Evolutionary conservation across 2,329 filamentous ascomycete genomes (phyloP), one percentile per base, ranked within the genome.

Genomic region (Penicillium sp.): DNA sequence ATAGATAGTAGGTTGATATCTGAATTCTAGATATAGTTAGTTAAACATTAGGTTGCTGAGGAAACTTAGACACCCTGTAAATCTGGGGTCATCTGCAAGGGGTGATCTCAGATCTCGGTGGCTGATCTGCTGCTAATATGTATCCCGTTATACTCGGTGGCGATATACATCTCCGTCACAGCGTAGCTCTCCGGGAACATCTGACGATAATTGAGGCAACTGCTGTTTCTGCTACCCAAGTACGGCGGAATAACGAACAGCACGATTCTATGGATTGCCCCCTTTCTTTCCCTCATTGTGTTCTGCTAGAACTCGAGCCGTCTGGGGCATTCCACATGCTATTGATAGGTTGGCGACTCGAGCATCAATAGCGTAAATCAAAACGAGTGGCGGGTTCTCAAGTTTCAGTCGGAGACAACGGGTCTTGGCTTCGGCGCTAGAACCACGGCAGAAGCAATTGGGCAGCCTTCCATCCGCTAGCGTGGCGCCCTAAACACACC

Each of bases 341-440:
- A 28, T 27, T 14, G 37, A 40, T 40, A n/a, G n/a, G 19, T 3
- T 27, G 22, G 38, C 38, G 29, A 29, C 9, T 39, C 36, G 9
- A 6, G n/a, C 12, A 27, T 40, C 16, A 18, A 18, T 12, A 7
- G 11, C 12, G 19, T 25, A 25, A n/a, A 12, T 33, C 41, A 43
- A 27, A 27, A 35, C 25, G 19, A 47, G 34, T 36, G 34, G 41
- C 41, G 33, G 33, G 27, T 31, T 27, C 39, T 36, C 28, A 50
- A 45, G 45, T 54, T 54, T 53, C 51, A 49, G 48, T 55, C 49
- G 50, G 51, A 56, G 51, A 40, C 49, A 54, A 53, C 29, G 49
- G 50, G 49, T 60, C 63, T 65, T 66, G 57, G 63, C 58, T 59
- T 62, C 38, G 54, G 52, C 63, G 60, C 64, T 65, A 66, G 62